Base-by-base conservation (phyloP, 805 yeast genomes). In the Candida nitratophila region DNA sequence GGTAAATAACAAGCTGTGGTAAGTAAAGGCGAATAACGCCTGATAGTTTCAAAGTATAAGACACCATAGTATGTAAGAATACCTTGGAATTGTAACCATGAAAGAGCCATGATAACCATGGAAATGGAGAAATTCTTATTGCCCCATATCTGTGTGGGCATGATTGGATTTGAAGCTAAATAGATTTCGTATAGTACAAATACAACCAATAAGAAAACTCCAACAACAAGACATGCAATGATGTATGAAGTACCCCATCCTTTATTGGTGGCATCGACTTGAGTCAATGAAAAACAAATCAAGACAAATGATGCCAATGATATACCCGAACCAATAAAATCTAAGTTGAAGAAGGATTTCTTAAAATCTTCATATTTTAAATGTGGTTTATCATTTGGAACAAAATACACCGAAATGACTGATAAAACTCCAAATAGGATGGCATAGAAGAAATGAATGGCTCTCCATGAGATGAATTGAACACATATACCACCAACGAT, bases 221-320 rank as follows among this genome's bases (percentile, higher is more conserved):
- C 69, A 7, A 68, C 53, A n/a, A 69, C 50, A 29, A 70, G 38
- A 3, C 62, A 53, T 4, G 66, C 64, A 44, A 68, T 53, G 43
- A 70, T 69, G 47, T 69, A 69, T 2, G 69, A 65, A 6, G 74
- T 66, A n/a, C 55, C 51, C 75, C 75, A 70, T 6, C 66, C 61
- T 9, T 55, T 44, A 19, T 57, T 44, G 1, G 72, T 63, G 1
- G 66, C 60, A 29, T 61, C 65, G 4, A 66, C 68, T 45, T 69
- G 71, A 6, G 71, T 63, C 22, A 69, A 53, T 9, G 73, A 56
- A 45, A 70, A 68, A 8, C 66, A 61, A 33, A 70, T 53, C 24
- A 68, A 49, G 1, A 65, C 55, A 37, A 68, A 54, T 1, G 71
- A 66, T 12, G 55, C 33, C 7, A 64, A 45, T 9, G 64, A 56